These are phyloP conservation scores for Candida tibetensis DNA, from an alignment of 805 yeast genomes.

Conservation along the genomic window DNA sequence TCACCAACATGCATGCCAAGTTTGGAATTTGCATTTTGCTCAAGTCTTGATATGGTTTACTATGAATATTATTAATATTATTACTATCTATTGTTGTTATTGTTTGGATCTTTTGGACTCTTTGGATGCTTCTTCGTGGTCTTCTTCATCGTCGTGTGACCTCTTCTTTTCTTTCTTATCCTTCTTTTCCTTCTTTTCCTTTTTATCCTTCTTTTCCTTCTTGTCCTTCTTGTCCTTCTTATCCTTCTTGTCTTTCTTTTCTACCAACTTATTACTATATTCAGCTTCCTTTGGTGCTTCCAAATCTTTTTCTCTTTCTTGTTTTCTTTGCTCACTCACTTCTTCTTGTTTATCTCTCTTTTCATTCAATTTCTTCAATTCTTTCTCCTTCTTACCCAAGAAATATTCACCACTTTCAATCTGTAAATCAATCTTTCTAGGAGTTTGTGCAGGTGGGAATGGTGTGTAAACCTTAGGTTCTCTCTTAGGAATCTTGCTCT, in stretches of 20 bases:
- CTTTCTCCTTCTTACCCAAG: conserved; percentile 83
- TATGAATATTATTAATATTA: too few species aligned
- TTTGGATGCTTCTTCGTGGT: conserved; percentile 4
- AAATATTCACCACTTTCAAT: conserved; percentile 98
- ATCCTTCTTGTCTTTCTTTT: conserved; percentile 27
- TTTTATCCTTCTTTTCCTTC: conserved; percentile 24
- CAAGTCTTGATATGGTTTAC: too few species aligned
- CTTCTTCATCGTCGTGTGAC: conserved; percentile 5
- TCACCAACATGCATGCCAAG: too few species aligned
- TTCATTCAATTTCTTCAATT: conserved; percentile 63
- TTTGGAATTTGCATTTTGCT: too few species aligned
- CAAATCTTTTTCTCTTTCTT: conserved; percentile 73
- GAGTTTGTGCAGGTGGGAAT: conserved; percentile 97
- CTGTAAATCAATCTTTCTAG: conserved; percentile 95
- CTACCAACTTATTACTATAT: conserved; percentile 42
- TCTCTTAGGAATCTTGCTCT: conserved; percentile 64
- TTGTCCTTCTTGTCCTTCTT: conserved; percentile 23
- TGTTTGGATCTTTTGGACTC: conserved; percentile 5
- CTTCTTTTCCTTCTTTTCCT: conserved; percentile 24
- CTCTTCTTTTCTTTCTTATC: conserved; percentile 5
- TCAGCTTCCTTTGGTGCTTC: conserved; percentile 80
- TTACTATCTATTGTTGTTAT: background rate
- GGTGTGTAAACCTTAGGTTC: conserved; percentile 89
- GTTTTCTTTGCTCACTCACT: conserved; percentile 59
- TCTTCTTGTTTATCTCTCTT: conserved; percentile 78